phyloP scores from a whole-genome alignment of 164 flowering plant genomes.

The Taxillus chinensis region DNA sequence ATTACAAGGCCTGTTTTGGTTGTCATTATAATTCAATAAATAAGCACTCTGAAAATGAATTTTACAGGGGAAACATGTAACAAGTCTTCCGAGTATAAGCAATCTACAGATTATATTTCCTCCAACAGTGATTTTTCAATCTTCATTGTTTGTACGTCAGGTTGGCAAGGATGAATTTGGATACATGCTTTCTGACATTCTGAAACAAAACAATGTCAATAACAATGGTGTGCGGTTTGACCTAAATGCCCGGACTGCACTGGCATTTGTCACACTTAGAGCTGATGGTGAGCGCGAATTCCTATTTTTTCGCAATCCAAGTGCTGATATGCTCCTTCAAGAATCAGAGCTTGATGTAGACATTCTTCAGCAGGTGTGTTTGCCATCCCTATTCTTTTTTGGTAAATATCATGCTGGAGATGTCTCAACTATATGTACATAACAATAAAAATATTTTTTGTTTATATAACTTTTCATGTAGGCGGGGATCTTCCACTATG shows the following conservation, averaged over 20 bases:
- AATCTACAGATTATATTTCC: too few species aligned
- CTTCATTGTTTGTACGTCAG: slow-evolving; percentile 22
- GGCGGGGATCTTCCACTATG: slow-evolving; percentile 67
- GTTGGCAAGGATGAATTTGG: slow-evolving; percentile 74
- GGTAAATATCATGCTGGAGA: background rate
- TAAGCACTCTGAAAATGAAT: too few species aligned
- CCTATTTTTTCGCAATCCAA: slow-evolving; percentile 72
- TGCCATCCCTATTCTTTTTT: background rate
- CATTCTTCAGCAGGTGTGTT: slow-evolving; percentile 39
- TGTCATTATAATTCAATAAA: too few species aligned
- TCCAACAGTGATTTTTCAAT: background rate
- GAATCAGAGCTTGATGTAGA: slow-evolving; percentile 54
- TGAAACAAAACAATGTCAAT: slow-evolving; percentile 58
- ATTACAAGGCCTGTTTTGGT: too few species aligned
- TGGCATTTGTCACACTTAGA: slow-evolving; percentile 66
- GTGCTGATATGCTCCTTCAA: slow-evolving; percentile 75
- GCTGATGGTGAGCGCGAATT: slow-evolving; percentile 78
- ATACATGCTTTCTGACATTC: slow-evolving; percentile 43
- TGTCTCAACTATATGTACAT: background rate
- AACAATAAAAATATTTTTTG: background rate
- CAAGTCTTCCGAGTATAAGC: too few species aligned
- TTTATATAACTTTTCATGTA: slow-evolving; percentile 14
- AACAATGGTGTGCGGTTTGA: slow-evolving; percentile 61
- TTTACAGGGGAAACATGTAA: too few species aligned
- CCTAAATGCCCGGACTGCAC: slow-evolving; percentile 53